Percentiles rank a stretch among this genome's conserved stretches.
These are phyloP conservation scores for Phialocephala sp. DNA, from an alignment of 2,329 filamentous ascomycete genomes.

Conservation along the genomic window DNA sequence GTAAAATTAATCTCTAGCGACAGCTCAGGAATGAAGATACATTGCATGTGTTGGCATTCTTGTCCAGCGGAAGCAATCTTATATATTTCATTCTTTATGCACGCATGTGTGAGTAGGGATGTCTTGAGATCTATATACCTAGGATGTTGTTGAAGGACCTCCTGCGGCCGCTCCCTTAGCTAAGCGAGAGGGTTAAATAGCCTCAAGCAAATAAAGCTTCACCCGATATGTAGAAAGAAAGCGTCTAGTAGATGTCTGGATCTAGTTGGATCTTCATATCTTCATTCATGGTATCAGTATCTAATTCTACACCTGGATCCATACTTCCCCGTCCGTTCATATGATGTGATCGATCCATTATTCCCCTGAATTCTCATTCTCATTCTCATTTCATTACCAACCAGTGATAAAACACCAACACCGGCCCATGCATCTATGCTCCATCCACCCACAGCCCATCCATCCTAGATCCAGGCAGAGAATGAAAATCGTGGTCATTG, in stretches of 20 bases:
- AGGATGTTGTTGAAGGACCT: too few species aligned
- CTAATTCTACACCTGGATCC: conserved; percentile 4
- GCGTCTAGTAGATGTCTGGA: background rate
- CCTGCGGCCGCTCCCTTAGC: background rate
- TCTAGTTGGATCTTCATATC: conserved; percentile 5
- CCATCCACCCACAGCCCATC: conserved; percentile 6
- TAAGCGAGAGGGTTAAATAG: conserved; percentile 6
- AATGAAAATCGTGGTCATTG: conserved; percentile 7
- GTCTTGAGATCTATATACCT: too few species aligned
- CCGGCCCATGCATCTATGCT: conserved; percentile 9
- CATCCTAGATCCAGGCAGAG: conserved; percentile 9
- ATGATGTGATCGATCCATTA: conserved; percentile 13
- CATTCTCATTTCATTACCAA: conserved; percentile 12
- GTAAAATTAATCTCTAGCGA: too few species aligned
- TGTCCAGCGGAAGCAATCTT: too few species aligned
- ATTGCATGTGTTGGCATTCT: too few species aligned
- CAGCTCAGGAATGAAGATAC: too few species aligned
- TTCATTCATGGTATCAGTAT: background rate
- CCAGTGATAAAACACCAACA: conserved; percentile 15
- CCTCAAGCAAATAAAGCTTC: background rate
- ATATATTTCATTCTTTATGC: too few species aligned
- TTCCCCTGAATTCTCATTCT: background rate
- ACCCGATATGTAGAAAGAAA: too few species aligned
- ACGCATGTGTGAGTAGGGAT: too few species aligned
- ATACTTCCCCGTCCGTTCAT: background rate